phyloP scores from a whole-genome alignment of 768 basidiomycete genomes.

The Pisolithus orientalis region DNA sequence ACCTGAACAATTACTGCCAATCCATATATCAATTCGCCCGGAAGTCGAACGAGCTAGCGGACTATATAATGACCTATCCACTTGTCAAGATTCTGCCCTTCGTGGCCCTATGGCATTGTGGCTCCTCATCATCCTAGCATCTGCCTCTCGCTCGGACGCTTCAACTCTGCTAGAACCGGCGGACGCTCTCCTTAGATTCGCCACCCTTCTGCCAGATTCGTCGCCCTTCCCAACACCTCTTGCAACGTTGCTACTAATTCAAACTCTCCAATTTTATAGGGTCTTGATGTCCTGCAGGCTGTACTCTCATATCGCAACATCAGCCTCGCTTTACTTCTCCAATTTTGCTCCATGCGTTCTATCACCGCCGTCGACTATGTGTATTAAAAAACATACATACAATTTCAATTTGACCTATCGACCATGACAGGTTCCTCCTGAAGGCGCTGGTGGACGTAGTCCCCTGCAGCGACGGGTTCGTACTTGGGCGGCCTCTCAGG shows the following conservation, averaged over 20 bases:
- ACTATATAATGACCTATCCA: slow-evolving; percentile 41
- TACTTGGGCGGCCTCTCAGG: slow-evolving; percentile 58
- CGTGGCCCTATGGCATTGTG: slow-evolving; percentile 48
- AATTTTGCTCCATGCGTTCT: no score
- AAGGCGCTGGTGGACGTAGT: slow-evolving; percentile 73
- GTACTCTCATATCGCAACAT: no score
- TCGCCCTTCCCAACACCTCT: no score
- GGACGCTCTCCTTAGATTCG: slow-evolving; percentile 68
- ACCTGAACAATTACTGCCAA: slow-evolving; percentile 35
- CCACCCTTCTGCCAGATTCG: slow-evolving; percentile 47
- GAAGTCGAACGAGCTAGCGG: slow-evolving; percentile 48
- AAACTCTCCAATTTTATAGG: no score
- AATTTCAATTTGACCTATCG: no score
- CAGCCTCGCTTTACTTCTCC: no score
- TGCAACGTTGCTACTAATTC: no score
- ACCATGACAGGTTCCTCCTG: slow-evolving; percentile 31
- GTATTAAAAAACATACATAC: no score
- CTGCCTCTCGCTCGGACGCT: no score
- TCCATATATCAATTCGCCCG: slow-evolving; percentile 56
- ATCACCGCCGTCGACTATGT: no score
- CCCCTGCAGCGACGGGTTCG: slow-evolving; percentile 68
- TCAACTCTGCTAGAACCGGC: slow-evolving; percentile 40
- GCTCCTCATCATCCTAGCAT: slow-evolving; percentile 43
- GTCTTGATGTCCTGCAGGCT: no score
- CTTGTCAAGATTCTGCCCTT: slow-evolving; percentile 21